phyloP scores from a whole-genome alignment of 352 stramenopile genomes.

The Phytophthora palmivora region DNA sequence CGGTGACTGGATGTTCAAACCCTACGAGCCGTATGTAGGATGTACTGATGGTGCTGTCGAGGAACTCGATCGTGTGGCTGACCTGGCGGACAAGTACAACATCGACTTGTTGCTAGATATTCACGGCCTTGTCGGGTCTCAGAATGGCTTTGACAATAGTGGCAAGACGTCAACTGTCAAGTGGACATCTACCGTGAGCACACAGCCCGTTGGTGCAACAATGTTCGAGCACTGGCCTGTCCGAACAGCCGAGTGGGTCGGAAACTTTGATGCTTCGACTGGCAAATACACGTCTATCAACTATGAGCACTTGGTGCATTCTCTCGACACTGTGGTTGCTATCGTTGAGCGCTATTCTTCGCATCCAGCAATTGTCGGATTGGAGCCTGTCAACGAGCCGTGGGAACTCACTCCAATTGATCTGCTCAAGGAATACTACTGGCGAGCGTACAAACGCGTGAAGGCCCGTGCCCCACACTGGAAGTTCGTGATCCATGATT shows the following conservation, averaged over 20 bases:
- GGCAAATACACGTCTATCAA: conserved; percentile 91
- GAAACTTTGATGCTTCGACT: conserved; percentile 83
- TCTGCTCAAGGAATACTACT: conserved; percentile 95
- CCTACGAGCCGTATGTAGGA: conserved; percentile 92
- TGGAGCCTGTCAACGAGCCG: conserved; percentile 95
- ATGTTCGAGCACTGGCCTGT: conserved; percentile 45
- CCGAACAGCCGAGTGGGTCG: conserved; percentile 90
- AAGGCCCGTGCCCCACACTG: conserved; percentile 92
- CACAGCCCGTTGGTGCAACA: conserved; percentile 13
- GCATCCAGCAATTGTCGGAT: conserved; percentile 87
- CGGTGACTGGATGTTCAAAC: conserved; percentile 95
- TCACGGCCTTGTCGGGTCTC: conserved; percentile 89
- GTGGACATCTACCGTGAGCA: conserved; percentile 24
- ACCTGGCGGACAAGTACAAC: conserved; percentile 85
- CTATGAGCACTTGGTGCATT: conserved; percentile 90
- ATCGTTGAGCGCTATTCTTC: conserved; percentile 90
- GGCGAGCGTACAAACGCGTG: conserved; percentile 94
- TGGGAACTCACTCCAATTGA: conserved; percentile 94
- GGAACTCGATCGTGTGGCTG: conserved; percentile 87
- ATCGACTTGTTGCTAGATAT: conserved; percentile 93
- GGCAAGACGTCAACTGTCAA: conserved; percentile 67
- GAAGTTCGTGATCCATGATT: conserved; percentile 97
- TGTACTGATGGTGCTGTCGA: conserved; percentile 93
- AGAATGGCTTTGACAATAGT: conserved; percentile 97
- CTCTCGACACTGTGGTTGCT: conserved; percentile 81